A percentile compares a stretch with the other conserved stretches of the same genome.
Evolutionary conservation across 345 rosid species (phyloP).

Genomic region (Eucalyptus curtisii): DNA sequence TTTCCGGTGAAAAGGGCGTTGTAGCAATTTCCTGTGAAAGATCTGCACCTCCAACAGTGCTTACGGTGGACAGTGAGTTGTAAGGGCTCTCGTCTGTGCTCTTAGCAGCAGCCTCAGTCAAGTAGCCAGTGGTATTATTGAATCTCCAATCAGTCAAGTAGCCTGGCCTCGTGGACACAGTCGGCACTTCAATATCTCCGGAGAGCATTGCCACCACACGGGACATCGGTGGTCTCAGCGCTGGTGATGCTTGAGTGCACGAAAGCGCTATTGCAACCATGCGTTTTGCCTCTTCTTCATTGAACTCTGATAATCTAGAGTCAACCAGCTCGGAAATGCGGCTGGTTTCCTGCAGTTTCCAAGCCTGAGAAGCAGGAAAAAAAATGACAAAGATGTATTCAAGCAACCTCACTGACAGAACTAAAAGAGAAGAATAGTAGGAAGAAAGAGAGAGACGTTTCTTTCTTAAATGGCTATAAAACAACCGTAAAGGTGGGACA

Average conservation of each 20-base stretch:
- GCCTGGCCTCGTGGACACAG: conserved; percentile 25
- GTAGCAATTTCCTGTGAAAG: too few species aligned
- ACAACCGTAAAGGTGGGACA: not conserved
- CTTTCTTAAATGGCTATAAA: not conserved
- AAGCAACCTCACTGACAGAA: not conserved
- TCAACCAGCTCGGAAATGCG: conserved; percentile 29
- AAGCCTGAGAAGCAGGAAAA: conserved; percentile 26
- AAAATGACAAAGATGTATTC: not conserved
- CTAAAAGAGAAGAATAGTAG: not conserved
- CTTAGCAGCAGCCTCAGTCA: not conserved
- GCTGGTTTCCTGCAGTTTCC: conserved; percentile 37
- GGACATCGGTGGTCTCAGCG: conserved; percentile 49
- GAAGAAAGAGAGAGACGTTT: not conserved
- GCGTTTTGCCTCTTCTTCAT: conserved; percentile 31
- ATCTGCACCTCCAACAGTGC: not conserved
- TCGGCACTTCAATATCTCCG: conserved; percentile 52
- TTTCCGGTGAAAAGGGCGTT: too few species aligned
- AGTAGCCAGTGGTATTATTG: conserved; percentile 18
- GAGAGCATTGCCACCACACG: conserved; percentile 55
- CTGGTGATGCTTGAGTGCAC: conserved; percentile 55
- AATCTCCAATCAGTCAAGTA: conserved; percentile 51
- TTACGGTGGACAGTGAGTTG: not conserved
- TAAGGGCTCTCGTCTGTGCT: not conserved
- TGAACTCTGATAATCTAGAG: conserved; percentile 12
- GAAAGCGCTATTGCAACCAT: conserved; percentile 43